phyloP scores from a whole-genome alignment of 2,329 filamentous ascomycete species.

The Epichloe coenophiala region DNA sequence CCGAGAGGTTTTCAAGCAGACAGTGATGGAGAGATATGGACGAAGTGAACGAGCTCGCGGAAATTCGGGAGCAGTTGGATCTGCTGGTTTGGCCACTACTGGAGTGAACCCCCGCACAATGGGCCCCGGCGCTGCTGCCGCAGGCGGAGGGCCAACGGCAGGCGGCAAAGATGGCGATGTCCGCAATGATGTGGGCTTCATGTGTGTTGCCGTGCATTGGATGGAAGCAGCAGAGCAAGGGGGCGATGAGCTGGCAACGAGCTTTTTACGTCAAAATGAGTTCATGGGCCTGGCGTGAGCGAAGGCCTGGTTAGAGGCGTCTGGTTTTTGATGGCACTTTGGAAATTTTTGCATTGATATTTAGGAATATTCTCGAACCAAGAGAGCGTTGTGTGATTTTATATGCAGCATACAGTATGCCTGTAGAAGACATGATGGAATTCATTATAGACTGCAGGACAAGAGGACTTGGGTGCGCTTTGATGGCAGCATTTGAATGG shows the following conservation, averaged over 20 bases:
- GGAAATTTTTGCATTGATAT: too few relatives aligned
- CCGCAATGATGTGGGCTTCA: slow-evolving; percentile 68
- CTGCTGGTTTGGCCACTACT: slow-evolving; percentile 12
- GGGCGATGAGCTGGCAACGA: slow-evolving; percentile 74
- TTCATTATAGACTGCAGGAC: too few relatives aligned
- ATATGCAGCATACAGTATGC: too few relatives aligned
- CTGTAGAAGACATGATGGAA: too few relatives aligned
- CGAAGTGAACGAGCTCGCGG: slow-evolving; percentile 20
- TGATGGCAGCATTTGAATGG: too few relatives aligned
- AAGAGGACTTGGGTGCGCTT: too few relatives aligned
- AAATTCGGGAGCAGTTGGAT: slow-evolving; percentile 11
- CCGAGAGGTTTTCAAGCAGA: slow-evolving; percentile 78
- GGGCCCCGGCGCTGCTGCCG: slow-evolving; percentile 8
- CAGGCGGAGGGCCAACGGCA: slow-evolving; percentile 11
- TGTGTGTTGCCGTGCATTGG: slow-evolving; percentile 95
- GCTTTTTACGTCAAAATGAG: slow-evolving; percentile 61
- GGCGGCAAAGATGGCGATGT: slow-evolving; percentile 32
- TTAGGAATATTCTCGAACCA: too few relatives aligned
- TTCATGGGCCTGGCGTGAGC: slow-evolving; percentile 20
- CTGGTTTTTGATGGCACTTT: not conserved
- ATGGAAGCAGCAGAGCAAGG: slow-evolving; percentile 81
- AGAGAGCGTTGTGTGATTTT: too few relatives aligned
- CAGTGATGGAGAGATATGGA: slow-evolving; percentile 61
- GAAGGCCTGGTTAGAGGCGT: not conserved
- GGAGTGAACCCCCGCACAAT: slow-evolving; percentile 11